These are phyloP conservation scores for Pseudogymnoascus pannorum DNA, from an alignment of 2,329 filamentous ascomycete species.

Conservation along the genomic window DNA sequence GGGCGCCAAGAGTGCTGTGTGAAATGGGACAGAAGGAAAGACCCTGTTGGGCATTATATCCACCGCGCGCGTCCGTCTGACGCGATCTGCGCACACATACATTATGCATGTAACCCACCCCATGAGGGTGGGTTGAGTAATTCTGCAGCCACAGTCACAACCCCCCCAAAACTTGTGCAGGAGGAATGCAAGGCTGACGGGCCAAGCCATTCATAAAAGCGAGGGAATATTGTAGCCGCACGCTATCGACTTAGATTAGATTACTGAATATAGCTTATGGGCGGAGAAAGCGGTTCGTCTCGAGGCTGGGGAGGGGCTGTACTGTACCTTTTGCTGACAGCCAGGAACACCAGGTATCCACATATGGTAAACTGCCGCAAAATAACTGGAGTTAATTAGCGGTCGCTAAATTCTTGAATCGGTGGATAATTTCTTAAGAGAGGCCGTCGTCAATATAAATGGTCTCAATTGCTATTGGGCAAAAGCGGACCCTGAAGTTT, in stretches of 20 bases:
- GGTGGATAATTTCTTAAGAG: no score
- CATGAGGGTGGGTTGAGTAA: neutral
- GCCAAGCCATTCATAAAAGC: neutral
- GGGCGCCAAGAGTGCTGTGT: neutral
- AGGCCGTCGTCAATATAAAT: no score
- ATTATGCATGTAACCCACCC: slow-evolving; percentile 5
- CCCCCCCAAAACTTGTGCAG: neutral
- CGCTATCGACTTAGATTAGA: neutral
- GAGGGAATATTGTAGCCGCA: neutral
- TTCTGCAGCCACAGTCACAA: neutral
- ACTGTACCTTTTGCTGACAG: no score
- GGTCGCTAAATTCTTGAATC: neutral
- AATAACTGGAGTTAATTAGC: neutral
- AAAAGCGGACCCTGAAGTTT: neutral
- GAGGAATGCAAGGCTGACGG: neutral
- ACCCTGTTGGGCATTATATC: neutral
- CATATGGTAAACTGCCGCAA: no score
- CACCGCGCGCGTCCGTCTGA: neutral
- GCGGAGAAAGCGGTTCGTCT: neutral
- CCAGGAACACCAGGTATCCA: no score
- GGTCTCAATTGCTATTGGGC: no score
- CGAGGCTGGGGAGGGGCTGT: neutral
- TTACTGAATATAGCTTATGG: neutral
- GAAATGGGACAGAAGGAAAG: neutral
- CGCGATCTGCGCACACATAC: neutral